Percentiles rank a stretch among this genome's conserved stretches.
Evolutionary conservation across 768 basidiomycete genomes (phyloP).

Genomic region (Tulasnella sp.): DNA sequence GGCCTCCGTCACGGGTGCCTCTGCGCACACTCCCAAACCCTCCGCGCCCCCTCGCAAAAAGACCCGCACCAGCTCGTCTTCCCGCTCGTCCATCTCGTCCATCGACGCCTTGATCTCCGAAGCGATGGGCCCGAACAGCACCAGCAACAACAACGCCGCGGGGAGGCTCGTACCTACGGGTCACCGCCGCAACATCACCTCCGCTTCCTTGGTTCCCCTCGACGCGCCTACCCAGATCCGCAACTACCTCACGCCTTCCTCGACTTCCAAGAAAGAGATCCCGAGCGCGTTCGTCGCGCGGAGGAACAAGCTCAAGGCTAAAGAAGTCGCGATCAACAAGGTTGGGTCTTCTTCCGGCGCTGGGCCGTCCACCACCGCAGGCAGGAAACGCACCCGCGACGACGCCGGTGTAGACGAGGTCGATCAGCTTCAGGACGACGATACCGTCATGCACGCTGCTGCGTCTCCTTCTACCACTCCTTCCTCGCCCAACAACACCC

Average conservation of each 20-base stretch:
- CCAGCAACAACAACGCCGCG: slow-evolving; percentile 16
- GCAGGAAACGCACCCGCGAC: slow-evolving; percentile 44
- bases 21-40: neutral
- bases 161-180: slow-evolving; percentile 37
- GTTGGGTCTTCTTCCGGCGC: neutral
- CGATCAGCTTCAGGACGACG: slow-evolving; percentile 28
- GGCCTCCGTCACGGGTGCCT: neutral
- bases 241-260: slow-evolving; percentile 58
- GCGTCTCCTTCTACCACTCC: neutral
- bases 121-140: neutral
- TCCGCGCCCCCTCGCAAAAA: slow-evolving; percentile 10
- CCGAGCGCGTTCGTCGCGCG: slow-evolving; percentile 48
- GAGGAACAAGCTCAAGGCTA: slow-evolving; percentile 17
- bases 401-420: slow-evolving; percentile 39
- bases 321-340: slow-evolving; percentile 2
- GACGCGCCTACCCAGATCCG: slow-evolving; percentile 74
- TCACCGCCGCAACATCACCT: slow-evolving; percentile 60
- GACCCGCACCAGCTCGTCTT: slow-evolving; percentile 4
- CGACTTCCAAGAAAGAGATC: slow-evolving; percentile 67
- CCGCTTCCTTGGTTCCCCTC: slow-evolving; percentile 50
- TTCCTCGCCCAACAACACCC: slow-evolving; percentile 24
- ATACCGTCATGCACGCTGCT: slow-evolving; percentile 12
- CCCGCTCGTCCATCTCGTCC: slow-evolving; percentile 7
- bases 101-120: neutral
- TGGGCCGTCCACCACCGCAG: slow-evolving; percentile 13